A percentile compares a stretch with the other conserved stretches of the same genome.
phyloP scores from a whole-genome alignment of 129 eudicot genomes.

The Gnaphalium uliginosum region DNA sequence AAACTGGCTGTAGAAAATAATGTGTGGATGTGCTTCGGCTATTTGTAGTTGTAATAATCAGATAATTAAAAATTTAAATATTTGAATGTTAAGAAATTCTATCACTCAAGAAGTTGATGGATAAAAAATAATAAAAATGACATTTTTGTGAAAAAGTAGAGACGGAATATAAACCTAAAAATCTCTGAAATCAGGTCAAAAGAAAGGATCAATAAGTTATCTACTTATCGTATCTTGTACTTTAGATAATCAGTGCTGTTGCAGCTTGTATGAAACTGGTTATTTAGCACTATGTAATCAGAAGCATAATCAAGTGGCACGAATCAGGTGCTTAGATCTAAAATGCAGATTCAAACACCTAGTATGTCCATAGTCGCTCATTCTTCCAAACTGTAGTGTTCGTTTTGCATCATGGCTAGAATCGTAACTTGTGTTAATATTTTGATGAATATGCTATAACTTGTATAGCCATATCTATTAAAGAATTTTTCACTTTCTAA shows the following conservation, averaged over 20 bases:
- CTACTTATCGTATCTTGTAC: not conserved
- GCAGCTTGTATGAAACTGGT: not conserved
- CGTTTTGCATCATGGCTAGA: not conserved
- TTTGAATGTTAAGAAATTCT: not conserved
- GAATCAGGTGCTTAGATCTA: not conserved
- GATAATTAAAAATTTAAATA: not conserved
- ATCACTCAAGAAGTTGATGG: not conserved
- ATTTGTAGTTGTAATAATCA: not conserved
- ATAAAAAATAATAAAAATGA: not conserved
- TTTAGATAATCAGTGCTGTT: not conserved
- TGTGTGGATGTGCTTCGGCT: not conserved
- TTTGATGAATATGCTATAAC: too few species aligned
- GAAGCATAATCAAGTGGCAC: not conserved
- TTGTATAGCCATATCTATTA: not conserved
- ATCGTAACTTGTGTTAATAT: constrained; percentile 2
- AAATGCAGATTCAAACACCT: not conserved
- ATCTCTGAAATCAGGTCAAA: not conserved
- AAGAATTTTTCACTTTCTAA: constrained; percentile 10
- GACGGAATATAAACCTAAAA: not conserved
- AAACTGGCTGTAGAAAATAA: not conserved
- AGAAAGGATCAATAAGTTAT: not conserved
- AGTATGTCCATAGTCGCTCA: not conserved
- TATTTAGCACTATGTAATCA: not conserved
- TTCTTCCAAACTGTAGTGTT: not conserved
- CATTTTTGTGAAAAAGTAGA: not conserved